Percentiles rank a stretch among this genome's conserved stretches.
Conservation (phyloP, 345 rosid genomes). For the Mallotus nudiflorus region DNA sequence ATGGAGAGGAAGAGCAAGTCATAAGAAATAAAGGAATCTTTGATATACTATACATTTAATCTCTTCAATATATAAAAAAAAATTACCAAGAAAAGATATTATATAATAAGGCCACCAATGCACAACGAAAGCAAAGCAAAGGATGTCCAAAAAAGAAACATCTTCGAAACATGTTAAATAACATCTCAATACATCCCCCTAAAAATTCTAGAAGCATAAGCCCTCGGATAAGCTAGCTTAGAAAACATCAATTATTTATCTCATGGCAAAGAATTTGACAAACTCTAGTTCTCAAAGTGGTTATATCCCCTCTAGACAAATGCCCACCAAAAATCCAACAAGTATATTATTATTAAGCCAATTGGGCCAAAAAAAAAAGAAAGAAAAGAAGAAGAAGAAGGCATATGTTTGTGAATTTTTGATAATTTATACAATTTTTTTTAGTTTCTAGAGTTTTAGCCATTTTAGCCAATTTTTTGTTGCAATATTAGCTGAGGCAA, state of each 20-base stretch:
- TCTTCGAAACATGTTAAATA: background rate
- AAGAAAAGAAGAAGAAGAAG: too few relatives aligned
- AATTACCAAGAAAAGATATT: too few relatives aligned
- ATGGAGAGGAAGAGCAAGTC: background rate
- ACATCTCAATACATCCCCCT: background rate
- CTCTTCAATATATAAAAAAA: too few relatives aligned
- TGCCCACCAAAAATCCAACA: too few relatives aligned
- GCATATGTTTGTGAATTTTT: too few relatives aligned
- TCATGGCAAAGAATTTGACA: background rate
- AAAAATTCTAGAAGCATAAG: background rate
- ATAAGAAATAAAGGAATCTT: background rate
- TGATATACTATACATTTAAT: too few relatives aligned
- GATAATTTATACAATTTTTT: too few relatives aligned
- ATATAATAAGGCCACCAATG: background rate
- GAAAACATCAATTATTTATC: background rate
- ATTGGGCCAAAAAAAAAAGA: background rate
- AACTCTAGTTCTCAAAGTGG: background rate
- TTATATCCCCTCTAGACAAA: too few relatives aligned
- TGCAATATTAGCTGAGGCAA: too few relatives aligned
- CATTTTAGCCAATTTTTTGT: too few relatives aligned
- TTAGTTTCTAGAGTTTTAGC: too few relatives aligned
- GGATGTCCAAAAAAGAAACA: background rate
- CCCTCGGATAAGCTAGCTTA: background rate
- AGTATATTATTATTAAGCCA: too few relatives aligned
- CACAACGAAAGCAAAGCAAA: background rate